Percentiles rank a stretch among this genome's conserved stretches.
Conservation (phyloP, 495 filamentous ascomycete species). For the Collariella sp. region DNA sequence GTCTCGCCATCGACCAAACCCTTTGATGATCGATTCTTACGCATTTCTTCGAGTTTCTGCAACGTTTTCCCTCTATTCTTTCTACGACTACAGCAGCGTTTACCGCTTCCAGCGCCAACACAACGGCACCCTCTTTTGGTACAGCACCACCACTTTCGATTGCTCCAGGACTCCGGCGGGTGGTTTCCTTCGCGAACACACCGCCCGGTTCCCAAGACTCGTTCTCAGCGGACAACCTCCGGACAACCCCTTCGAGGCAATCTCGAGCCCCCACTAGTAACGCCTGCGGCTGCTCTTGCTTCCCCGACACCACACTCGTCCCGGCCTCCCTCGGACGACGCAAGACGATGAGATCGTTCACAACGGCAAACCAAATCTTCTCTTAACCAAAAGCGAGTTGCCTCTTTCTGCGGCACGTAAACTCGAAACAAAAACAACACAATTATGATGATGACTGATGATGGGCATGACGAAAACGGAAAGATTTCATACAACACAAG, state of each 20-base stretch:
- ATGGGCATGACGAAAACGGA: too few species aligned
- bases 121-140: slow-evolving; percentile 6
- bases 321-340: neutral
- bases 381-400: neutral
- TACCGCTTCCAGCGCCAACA: slow-evolving; percentile 9
- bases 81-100: neutral
- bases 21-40: neutral
- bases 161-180: neutral
- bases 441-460: too few species aligned
- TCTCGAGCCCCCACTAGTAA: neutral
- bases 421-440: neutral
- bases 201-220: neutral
- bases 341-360: slow-evolving; percentile 1
- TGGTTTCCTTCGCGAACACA: neutral
- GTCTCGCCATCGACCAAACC: neutral
- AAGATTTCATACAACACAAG: too few species aligned
- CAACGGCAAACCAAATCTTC: neutral
- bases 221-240: slow-evolving; percentile 1
- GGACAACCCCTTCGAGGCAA: neutral
- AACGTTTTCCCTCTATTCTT: neutral
- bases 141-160: slow-evolving; percentile 6
- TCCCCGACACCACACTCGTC: neutral
- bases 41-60: neutral
- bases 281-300: slow-evolving; percentile 1
- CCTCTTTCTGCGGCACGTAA: neutral